These are phyloP conservation scores for Colletotrichum melonis DNA, from an alignment of 2,329 filamentous ascomycete genomes.

Conservation along the genomic window DNA sequence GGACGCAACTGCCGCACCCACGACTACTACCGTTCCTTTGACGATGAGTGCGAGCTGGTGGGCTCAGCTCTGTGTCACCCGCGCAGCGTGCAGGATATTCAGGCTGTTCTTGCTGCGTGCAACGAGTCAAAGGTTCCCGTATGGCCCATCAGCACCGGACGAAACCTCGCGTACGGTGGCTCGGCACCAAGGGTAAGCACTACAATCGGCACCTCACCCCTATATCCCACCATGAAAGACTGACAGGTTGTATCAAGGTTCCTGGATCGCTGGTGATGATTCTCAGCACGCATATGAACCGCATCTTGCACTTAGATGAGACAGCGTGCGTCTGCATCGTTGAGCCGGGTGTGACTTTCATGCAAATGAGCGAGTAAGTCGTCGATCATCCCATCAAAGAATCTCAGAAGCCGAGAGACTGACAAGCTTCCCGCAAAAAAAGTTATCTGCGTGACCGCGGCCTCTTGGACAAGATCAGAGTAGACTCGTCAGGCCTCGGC, in stretches of 20 bases:
- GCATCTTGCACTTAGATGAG: conserved; percentile 61
- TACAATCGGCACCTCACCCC: no score
- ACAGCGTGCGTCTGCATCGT: conserved; percentile 61
- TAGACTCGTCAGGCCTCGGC: conserved; percentile 54
- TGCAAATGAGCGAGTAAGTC: conserved; percentile 55
- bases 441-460: conserved; percentile 51
- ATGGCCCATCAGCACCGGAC: conserved; percentile 61
- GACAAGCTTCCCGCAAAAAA: no score
- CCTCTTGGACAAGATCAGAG: conserved; percentile 52
- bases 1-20: conserved; percentile 27
- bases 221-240: no score
- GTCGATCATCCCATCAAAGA: no score
- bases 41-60: conserved; percentile 20
- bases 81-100: conserved; percentile 47
- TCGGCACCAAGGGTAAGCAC: conserved; percentile 55
- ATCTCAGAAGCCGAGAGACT: no score
- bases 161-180: conserved; percentile 65
- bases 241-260: conserved; percentile 40
- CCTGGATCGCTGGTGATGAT: conserved; percentile 61
- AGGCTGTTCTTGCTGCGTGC: conserved; percentile 50
- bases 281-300: conserved; percentile 64
- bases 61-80: conserved; percentile 22
- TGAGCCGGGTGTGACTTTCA: conserved; percentile 67
- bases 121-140: conserved; percentile 58
- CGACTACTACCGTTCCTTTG: conserved; percentile 29